These are phyloP conservation scores for Talaromyces pinophilus DNA, from an alignment of 2,329 filamentous ascomycete species.

Conservation along the genomic window DNA sequence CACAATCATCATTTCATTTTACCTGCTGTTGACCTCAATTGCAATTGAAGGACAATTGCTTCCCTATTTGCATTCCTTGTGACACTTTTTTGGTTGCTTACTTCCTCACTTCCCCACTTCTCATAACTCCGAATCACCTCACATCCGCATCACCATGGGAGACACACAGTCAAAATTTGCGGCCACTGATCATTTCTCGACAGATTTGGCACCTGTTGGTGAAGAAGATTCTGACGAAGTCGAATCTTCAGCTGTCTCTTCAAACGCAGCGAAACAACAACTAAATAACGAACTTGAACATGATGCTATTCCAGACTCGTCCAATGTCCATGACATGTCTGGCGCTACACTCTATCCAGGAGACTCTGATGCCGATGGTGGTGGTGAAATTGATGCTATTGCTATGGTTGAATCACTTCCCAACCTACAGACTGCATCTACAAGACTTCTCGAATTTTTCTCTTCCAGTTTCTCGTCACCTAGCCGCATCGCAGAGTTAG, in stretches of 20 bases:
- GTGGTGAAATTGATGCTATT: constrained; percentile 36
- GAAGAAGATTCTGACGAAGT: constrained; percentile 2
- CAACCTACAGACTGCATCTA: constrained; percentile 38
- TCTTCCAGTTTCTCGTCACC: constrained; percentile 32
- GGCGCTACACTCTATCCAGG: constrained; percentile 37
- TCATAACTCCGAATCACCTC: not conserved
- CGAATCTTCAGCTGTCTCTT: not conserved
- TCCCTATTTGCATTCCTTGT: not conserved
- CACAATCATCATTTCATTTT: not conserved
- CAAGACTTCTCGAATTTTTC: constrained; percentile 41
- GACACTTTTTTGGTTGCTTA: not conserved
- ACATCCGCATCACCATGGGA: constrained; percentile 11
- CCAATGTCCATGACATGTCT: constrained; percentile 31
- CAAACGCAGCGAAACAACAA: constrained; percentile 15
- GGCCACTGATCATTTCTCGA: constrained; percentile 4
- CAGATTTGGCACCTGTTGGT: constrained; percentile 11
- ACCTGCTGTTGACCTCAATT: not conserved
- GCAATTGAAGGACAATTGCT: not conserved
- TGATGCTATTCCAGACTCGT: not conserved
- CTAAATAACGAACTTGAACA: constrained; percentile 15
- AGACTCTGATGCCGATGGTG: constrained; percentile 34
- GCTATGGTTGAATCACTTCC: constrained; percentile 44
- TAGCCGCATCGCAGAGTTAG: constrained; percentile 32
- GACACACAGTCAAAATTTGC: constrained; percentile 8
- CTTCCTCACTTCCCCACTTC: not conserved